phyloP scores from a whole-genome alignment of 139 green algal genomes.

The Gonium pectorale region DNA sequence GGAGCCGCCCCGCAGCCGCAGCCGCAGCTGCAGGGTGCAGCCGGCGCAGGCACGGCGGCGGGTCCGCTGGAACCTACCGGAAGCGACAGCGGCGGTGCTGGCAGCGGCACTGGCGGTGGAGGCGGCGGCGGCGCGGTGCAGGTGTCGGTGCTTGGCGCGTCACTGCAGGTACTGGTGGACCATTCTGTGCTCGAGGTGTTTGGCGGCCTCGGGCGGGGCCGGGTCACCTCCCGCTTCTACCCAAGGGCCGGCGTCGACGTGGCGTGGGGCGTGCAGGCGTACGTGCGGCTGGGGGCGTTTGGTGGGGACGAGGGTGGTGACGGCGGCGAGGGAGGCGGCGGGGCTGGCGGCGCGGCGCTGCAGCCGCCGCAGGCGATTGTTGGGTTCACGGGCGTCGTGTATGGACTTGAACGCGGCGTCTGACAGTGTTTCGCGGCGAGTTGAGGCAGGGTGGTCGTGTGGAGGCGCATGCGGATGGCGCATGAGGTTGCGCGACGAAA shows the following conservation, averaged over 20 bases:
- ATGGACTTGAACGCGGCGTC: background rate
- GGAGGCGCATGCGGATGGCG: too few species aligned
- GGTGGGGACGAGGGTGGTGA: background rate
- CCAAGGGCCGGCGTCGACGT: background rate
- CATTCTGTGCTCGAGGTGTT: conserved; percentile 29
- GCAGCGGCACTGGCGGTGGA: background rate
- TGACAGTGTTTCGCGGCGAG: background rate
- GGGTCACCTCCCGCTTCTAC: conserved; percentile 20
- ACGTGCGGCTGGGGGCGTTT: background rate
- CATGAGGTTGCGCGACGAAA: too few species aligned
- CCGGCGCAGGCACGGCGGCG: too few species aligned
- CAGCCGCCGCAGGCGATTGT: background rate
- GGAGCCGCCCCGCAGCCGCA: too few species aligned
- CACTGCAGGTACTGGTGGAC: conserved; percentile 36
- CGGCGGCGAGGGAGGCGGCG: background rate
- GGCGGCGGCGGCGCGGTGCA: background rate
- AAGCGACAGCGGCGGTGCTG: background rate
- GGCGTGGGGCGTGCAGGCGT: conserved; percentile 36
- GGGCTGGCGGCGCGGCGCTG: background rate
- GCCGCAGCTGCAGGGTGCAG: too few species aligned
- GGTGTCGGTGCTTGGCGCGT: conserved; percentile 16
- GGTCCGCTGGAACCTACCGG: too few species aligned
- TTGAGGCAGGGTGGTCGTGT: too few species aligned
- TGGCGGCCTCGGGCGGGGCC: conserved; percentile 10
- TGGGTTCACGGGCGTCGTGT: conserved; percentile 22